Base-by-base conservation (phyloP, 108 stramenopile species). In the Skeletonema tropicum region DNA sequence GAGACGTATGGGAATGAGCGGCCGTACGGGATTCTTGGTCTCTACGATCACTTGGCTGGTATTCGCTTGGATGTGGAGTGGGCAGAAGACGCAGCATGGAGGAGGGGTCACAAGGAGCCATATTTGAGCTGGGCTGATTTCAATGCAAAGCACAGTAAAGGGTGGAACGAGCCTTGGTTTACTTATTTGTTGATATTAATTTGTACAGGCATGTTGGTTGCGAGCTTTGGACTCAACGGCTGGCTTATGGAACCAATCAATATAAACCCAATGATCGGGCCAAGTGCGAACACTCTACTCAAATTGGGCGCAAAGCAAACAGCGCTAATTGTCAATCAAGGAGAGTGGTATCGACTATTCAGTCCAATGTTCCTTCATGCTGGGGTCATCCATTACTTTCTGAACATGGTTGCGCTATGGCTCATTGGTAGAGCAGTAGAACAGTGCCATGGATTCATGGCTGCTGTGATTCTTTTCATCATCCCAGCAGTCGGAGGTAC, bases 311-410 rank as follows among this genome's bases (percentile, higher is more conserved):
- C 98, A 42, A 92, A 94, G 52, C 71, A 93, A 25, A 89, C 94
- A 2, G 58, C 81, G 36, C 61, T 90, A 8, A 97, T 98, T 73
- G 92, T 98, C 31, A 83, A 94, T 33, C 79, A 87, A 52, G 91
- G 90, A 38, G 89, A 97, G 68, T 94, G 92, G 88, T 97, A 80
- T 68, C 80, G 97, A 25, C 68, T 98, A 15, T 83, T 96, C 64
- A 88, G 92, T 21, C 89, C 98, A 6, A 92, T 97, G 85, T 84
- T 98, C 13, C 86, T 99, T 39, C 98, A 99, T 82, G 97, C 96
- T 0, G 98, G 98, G 4, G 36, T 99, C 41, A 83, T 99, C 10
- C 98, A 99, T 71, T 94, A 92, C 66, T 11, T 97, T n/a, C 80
- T 96, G 71, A 99, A 99, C 82, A 93, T 96, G 93, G 52, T 87